Percentiles rank a stretch among this genome's conserved stretches.
These are phyloP conservation scores for Botrytis pseudocinerea DNA, from an alignment of 2,329 filamentous ascomycete genomes.

Conservation along the genomic window DNA sequence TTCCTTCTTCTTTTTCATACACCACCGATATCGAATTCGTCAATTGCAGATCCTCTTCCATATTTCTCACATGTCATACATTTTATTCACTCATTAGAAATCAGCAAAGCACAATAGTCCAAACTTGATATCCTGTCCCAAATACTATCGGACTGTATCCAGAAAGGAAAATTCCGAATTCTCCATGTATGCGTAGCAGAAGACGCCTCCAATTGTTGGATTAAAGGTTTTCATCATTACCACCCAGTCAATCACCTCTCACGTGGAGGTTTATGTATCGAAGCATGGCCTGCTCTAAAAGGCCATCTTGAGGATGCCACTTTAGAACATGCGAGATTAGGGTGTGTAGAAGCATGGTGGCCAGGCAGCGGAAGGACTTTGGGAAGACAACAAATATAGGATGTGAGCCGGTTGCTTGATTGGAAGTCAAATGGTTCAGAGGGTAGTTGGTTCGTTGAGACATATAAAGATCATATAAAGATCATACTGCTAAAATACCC, in stretches of 20 bases:
- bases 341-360: background rate
- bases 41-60: constrained; percentile 28
- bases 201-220: background rate
- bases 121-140: constrained; percentile 27
- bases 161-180: constrained; percentile 34
- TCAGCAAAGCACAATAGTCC: constrained; percentile 34
- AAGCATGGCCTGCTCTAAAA: constrained; percentile 10
- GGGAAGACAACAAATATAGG: background rate
- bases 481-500: background rate
- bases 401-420: constrained; percentile 27
- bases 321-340: constrained; percentile 27
- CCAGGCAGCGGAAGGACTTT: background rate
- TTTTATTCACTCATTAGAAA: constrained; percentile 28
- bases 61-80: constrained; percentile 29
- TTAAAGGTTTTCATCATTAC: background rate
- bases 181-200: constrained; percentile 29
- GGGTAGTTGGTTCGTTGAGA: background rate
- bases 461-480: background rate
- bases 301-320: constrained; percentile 33
- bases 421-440: background rate
- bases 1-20: constrained; percentile 32
- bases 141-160: constrained; percentile 34
- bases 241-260: background rate
- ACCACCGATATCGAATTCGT: background rate
- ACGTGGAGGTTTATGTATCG: no score